Base-by-base conservation (phyloP, 306 rosid genomes). In the Cucurbita pepo region DNA sequence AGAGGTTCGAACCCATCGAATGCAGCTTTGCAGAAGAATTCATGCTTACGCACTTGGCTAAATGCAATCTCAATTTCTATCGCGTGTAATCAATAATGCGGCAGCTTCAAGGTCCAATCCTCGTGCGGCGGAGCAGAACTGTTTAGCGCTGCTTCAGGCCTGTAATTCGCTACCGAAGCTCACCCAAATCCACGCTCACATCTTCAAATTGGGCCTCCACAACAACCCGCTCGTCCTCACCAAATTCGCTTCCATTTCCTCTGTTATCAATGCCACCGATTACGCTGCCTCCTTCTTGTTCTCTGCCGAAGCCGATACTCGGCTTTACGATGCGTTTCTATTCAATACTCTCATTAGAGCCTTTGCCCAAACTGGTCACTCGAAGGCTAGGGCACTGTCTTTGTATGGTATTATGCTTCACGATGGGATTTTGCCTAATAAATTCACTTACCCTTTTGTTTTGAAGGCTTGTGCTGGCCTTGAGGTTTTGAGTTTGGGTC, bases 391-490 rank as follows among this genome's bases (percentile, higher is more conserved):
- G 38, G 90, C 93, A 7, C 44, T 92, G 71, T 21, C 30, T 0
- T 65, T 82, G 45, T 87, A 87, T 59, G 18, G 3, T 40, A 41
- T 76, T 5, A 92, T 92, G 98, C 79, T 87, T 18, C 51, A 40
- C 8, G 78, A n/a, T 56, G 85, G 80, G 19, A 87, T 90, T 79
- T 74, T 62, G 77, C 96, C 98, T 1, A 92, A 90, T 76, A 92
- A 93, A 54, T 88, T 90, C 79, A 88, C 98, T 0, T 92, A 84
- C 86, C 98, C 96, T 4, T 92, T 92, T 79, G 86, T 88, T 2
- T 91, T 92, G 48, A 92, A 92, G 81, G 95, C 88, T 37, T 92
- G 96, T 69, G 96, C 96, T 5, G 96, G 98, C 10, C 34, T 92
- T 44, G 86, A 74, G n/a, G 56, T 55, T 40, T 58, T 88, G 83